Percentiles rank a stretch among this genome's conserved stretches.
Conservation (phyloP, 1,284 basidiomycete species). For the Naganishia cerealis region DNA sequence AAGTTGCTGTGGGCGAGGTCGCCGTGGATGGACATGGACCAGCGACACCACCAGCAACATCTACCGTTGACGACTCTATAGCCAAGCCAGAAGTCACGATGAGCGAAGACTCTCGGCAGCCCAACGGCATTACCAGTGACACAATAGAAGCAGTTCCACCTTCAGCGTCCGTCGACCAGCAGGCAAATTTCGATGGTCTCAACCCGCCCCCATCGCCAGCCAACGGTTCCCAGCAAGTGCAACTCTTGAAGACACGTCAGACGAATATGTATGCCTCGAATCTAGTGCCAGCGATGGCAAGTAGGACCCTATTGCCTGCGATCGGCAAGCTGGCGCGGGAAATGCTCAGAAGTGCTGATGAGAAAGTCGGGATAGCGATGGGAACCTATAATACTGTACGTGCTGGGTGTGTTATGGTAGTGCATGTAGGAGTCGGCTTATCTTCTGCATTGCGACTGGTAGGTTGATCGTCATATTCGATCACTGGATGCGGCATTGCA, state of each 20-base stretch:
- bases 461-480: constrained; percentile 58
- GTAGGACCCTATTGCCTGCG: constrained; percentile 41
- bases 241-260: constrained; percentile 1
- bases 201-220: neutral
- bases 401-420: neutral
- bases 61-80: neutral
- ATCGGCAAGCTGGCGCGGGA: constrained; percentile 48
- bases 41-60: neutral
- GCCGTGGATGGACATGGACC: neutral
- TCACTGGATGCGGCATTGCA: constrained; percentile 56
- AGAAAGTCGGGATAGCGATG: constrained; percentile 57
- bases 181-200: neutral
- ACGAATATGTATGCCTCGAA: constrained; percentile 2
- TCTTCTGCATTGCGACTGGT: constrained; percentile 12
- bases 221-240: constrained; percentile 9
- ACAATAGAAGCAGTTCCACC: neutral
- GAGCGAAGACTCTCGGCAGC: too few species aligned
- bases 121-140: neutral
- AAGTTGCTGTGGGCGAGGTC: neutral
- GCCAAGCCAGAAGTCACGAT: neutral
- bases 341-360: constrained; percentile 54
- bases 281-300: constrained; percentile 26
- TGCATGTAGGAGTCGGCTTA: neutral
- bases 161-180: neutral
- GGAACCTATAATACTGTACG: constrained; percentile 56